phyloP scores from a whole-genome alignment of 75 land plant genomes.

The Pinus albicaulis region DNA sequence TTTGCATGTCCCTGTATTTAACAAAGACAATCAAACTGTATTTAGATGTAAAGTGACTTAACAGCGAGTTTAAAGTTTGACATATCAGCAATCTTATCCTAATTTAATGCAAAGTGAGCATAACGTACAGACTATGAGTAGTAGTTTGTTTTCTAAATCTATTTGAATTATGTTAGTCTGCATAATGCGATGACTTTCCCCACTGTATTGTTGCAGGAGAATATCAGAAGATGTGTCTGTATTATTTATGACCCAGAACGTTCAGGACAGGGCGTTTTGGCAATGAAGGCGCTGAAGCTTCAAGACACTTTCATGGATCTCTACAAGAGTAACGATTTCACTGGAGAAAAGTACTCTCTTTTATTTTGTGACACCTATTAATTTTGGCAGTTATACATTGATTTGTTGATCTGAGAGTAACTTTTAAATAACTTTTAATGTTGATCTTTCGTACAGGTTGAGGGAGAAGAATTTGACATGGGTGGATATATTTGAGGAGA shows the following conservation, averaged over 20 bases:
- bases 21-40: background rate
- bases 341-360: conserved; percentile 78
- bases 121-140: too few species aligned
- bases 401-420: background rate
- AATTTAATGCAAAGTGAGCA: background rate
- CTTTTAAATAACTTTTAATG: background rate
- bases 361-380: background rate
- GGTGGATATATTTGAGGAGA: conserved; percentile 97
- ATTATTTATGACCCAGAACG: conserved; percentile 92
- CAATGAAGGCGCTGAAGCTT: conserved; percentile 90
- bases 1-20: too few species aligned
- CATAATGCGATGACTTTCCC: background rate
- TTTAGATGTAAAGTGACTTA: background rate
- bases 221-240: conserved; percentile 93
- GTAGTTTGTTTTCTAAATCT: too few species aligned
- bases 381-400: conserved; percentile 2
- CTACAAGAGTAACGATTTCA: conserved; percentile 72
- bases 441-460: conserved; percentile 45
- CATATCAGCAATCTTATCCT: background rate
- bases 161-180: background rate
- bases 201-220: conserved; percentile 61
- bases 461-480: conserved; percentile 90
- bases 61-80: background rate
- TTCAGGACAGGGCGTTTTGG: conserved; percentile 89
- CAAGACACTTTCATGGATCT: conserved; percentile 95